Evolutionary conservation across 2,329 filamentous ascomycete genomes (phyloP), one percentile per base, ranked within the genome.

Genomic region (Botrytis hyacinthi): DNA sequence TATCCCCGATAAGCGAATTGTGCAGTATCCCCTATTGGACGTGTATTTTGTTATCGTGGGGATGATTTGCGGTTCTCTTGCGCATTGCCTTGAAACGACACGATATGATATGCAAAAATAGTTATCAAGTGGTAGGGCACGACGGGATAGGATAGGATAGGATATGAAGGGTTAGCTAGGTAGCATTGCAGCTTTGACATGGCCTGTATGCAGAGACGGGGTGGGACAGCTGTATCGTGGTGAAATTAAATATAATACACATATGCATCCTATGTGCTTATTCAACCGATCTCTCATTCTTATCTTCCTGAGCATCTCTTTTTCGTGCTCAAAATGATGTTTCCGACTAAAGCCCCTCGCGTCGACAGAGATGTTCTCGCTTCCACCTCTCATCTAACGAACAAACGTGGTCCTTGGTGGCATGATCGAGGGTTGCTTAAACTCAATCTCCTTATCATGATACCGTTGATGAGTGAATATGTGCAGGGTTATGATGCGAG

Each of bases 401-500:
- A 76, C 48, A 77, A 77, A 67, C 35, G 42, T 7, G 75, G 71
- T 12, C 75, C 66, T 14, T 74, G 74, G 75, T 75, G 73, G 73
- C 75, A 77, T 26, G 74, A 77, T 51, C 69, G 62, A 8, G 75
- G 76, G 18, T 59, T 75, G 7, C 63, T 73, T 3, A 70, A 67
- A 20, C 63, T 75, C 32, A 76, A 74, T 57, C 72, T 76, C 32
- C 65, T 76, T n/a, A 70, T 77, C n/a, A 63, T 77, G 35, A 75
- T 76, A 54, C 75, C 76, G 1, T 51, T 76, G 44, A 76, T 75
- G 75, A 77, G 76, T 70, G 75, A 77, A 61, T 76, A 75, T 73
- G 74, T 77, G 29, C 76, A 76, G 70, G 75, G 74, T 12, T 77
- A 77, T 44, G 73, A 75, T 35, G 59, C 72, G 6, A 71, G 63